Percentiles rank a stretch among this genome's conserved stretches.
These are phyloP conservation scores for Suhomyces panamericanus DNA, from an alignment of 1,139 yeast species.

Conservation along the genomic window DNA sequence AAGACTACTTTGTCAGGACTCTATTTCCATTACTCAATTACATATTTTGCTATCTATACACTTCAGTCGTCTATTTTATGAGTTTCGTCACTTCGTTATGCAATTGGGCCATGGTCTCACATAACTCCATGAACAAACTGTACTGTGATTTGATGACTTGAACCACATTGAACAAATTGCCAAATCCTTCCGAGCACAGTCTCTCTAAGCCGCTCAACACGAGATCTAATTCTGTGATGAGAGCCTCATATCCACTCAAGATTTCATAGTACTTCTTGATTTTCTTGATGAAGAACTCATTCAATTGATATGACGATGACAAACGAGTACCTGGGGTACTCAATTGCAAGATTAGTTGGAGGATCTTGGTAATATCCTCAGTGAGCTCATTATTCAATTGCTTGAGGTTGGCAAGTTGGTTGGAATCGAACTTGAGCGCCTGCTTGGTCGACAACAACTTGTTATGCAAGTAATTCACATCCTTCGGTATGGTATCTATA, in stretches of 20 bases:
- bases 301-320: slow-evolving; percentile 52
- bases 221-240: slow-evolving; percentile 70
- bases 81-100: slow-evolving; percentile 61
- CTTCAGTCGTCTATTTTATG: slow-evolving; percentile 7
- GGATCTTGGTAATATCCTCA: slow-evolving; percentile 67
- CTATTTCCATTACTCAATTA: background rate
- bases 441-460: slow-evolving; percentile 66
- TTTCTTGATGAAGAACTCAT: slow-evolving; percentile 51
- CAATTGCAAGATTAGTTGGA: slow-evolving; percentile 64
- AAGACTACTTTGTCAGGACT: too few species aligned
- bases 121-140: slow-evolving; percentile 82
- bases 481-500: slow-evolving; percentile 81
- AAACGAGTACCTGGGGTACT: slow-evolving; percentile 67
- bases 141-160: slow-evolving; percentile 80
- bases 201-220: slow-evolving; percentile 45
- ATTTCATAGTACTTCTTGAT: slow-evolving; percentile 67
- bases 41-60: background rate
- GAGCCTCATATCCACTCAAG: slow-evolving; percentile 69
- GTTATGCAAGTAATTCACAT: slow-evolving; percentile 68
- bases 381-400: slow-evolving; percentile 56
- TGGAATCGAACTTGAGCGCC: slow-evolving; percentile 53
- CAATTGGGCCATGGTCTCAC: slow-evolving; percentile 84
- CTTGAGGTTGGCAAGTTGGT: slow-evolving; percentile 38
- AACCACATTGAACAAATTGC: slow-evolving; percentile 57
- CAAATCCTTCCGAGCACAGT: slow-evolving; percentile 46